phyloP scores from a whole-genome alignment of 2,329 filamentous ascomycete species.

The Clathrospora elynae region DNA sequence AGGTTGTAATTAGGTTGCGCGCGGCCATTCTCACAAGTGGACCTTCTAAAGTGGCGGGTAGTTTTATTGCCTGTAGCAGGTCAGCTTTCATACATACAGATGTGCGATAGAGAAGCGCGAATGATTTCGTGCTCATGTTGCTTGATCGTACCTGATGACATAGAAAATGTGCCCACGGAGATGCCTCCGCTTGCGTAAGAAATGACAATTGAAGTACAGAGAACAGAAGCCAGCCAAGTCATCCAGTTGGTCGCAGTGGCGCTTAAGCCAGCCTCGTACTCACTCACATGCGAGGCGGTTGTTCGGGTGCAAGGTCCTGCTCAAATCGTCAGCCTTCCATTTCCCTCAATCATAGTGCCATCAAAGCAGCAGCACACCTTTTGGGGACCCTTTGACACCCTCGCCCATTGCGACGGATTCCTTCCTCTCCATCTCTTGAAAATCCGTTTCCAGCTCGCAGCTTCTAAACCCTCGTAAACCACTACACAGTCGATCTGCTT shows the following conservation, averaged over 20 bases:
- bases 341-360: background rate
- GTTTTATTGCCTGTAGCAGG: background rate
- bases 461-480: constrained; percentile 18
- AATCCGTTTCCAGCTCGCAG: constrained; percentile 19
- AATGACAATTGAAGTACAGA: constrained; percentile 32
- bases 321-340: constrained; percentile 14
- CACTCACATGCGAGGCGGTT: constrained; percentile 23
- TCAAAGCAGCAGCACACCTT: constrained; percentile 17
- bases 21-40: constrained; percentile 30
- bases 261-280: constrained; percentile 25
- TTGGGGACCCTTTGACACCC: constrained; percentile 34
- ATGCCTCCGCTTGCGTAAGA: constrained; percentile 23
- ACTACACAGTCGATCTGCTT: constrained; percentile 27
- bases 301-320: constrained; percentile 40
- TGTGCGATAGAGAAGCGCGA: background rate
- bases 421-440: constrained; percentile 27
- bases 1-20: constrained; percentile 36
- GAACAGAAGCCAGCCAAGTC: constrained; percentile 33
- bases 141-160: constrained; percentile 16
- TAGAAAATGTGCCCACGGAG: constrained; percentile 7
- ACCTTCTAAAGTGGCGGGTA: constrained; percentile 20
- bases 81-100: no score
- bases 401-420: constrained; percentile 16
- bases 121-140: background rate
- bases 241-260: constrained; percentile 23